Conservation (phyloP, 2,329 filamentous ascomycete species). For the Ilyonectria robusta region DNA sequence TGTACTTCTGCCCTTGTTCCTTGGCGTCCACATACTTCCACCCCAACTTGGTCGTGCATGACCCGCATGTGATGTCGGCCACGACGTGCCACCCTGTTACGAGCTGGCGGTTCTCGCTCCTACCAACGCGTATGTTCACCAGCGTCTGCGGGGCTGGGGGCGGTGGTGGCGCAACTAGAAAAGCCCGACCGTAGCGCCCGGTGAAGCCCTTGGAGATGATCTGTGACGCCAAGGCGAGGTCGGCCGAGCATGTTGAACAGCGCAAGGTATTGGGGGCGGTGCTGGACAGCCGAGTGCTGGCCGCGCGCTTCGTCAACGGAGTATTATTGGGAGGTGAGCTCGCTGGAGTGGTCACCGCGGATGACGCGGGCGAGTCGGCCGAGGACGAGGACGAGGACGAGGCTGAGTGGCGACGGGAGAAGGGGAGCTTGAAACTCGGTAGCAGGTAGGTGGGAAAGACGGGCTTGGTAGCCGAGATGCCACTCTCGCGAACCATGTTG, state of each 20-base stretch:
- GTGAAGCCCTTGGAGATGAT: slow-evolving; percentile 77
- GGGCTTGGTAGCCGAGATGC: slow-evolving; percentile 59
- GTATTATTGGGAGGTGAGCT: slow-evolving; percentile 44
- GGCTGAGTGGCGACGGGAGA: slow-evolving; percentile 58
- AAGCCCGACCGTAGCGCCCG: slow-evolving; percentile 75
- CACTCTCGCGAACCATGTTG: slow-evolving; percentile 54
- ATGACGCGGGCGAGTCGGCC: slow-evolving; percentile 45
- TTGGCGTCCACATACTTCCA: slow-evolving; percentile 79
- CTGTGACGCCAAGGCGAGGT: slow-evolving; percentile 73
- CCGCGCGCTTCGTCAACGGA: slow-evolving; percentile 29
- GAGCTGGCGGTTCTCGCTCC: slow-evolving; percentile 69
- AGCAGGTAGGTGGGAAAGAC: slow-evolving; percentile 68
- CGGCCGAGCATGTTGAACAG: slow-evolving; percentile 70
- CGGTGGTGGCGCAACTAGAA: slow-evolving; percentile 66
- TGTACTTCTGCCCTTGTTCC: slow-evolving; percentile 73
- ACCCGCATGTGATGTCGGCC: slow-evolving; percentile 72
- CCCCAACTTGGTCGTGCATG: slow-evolving; percentile 71
- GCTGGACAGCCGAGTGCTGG: slow-evolving; percentile 55
- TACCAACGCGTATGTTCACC: slow-evolving; percentile 69
- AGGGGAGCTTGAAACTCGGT: slow-evolving; percentile 64
- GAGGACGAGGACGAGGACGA: slow-evolving; percentile 54
- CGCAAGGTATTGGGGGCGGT: slow-evolving; percentile 69
- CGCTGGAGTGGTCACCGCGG: slow-evolving; percentile 48
- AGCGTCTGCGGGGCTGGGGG: slow-evolving; percentile 53
- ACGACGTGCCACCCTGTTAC: slow-evolving; percentile 76